These are phyloP conservation scores for Talaromyces albobiverticillius DNA, from an alignment of 2,329 filamentous ascomycete species.

Conservation along the genomic window DNA sequence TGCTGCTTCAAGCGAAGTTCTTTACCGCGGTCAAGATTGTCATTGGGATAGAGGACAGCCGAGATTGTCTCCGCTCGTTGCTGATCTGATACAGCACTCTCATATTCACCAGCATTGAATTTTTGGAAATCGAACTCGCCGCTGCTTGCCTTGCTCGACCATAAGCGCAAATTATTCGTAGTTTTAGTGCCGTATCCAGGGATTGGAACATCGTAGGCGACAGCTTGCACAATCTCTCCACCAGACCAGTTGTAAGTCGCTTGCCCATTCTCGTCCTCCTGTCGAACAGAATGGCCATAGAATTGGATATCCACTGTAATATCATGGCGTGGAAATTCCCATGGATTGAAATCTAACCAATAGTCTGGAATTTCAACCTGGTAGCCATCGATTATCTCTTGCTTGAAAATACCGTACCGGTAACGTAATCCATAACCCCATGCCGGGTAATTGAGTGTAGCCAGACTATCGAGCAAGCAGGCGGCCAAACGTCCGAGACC, in stretches of 20 bases:
- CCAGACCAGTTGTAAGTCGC: slow-evolving; percentile 77
- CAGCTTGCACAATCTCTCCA: slow-evolving; percentile 85
- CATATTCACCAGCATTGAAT: slow-evolving; percentile 97
- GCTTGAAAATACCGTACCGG: slow-evolving; percentile 97
- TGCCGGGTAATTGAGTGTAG: slow-evolving; percentile 89
- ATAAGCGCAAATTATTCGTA: slow-evolving; percentile 94
- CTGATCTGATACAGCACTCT: slow-evolving; percentile 96
- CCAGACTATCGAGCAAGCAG: slow-evolving; percentile 94
- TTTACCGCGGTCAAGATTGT: slow-evolving; percentile 94
- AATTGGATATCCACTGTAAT: slow-evolving; percentile 97
- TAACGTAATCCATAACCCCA: slow-evolving; percentile 98
- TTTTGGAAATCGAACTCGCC: slow-evolving; percentile 99
- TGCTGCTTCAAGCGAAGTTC: slow-evolving; percentile 98
- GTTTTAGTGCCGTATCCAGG: slow-evolving; percentile 86
- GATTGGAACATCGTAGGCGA: slow-evolving; percentile 90
- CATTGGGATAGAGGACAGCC: slow-evolving; percentile 94
- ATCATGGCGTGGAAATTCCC: slow-evolving; percentile 96
- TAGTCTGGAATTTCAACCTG: slow-evolving; percentile 98
- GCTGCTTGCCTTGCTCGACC: slow-evolving; percentile 95
- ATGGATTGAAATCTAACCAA: slow-evolving; percentile 99
- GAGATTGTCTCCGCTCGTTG: slow-evolving; percentile 99
- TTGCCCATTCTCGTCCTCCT: slow-evolving; percentile 72
- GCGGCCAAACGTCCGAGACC: slow-evolving; percentile 91
- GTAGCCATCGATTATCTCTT: slow-evolving; percentile 97
- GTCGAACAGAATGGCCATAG: slow-evolving; percentile 79